phyloP scores from a whole-genome alignment of 345 rosid genomes.

The Eucalyptus pumila region DNA sequence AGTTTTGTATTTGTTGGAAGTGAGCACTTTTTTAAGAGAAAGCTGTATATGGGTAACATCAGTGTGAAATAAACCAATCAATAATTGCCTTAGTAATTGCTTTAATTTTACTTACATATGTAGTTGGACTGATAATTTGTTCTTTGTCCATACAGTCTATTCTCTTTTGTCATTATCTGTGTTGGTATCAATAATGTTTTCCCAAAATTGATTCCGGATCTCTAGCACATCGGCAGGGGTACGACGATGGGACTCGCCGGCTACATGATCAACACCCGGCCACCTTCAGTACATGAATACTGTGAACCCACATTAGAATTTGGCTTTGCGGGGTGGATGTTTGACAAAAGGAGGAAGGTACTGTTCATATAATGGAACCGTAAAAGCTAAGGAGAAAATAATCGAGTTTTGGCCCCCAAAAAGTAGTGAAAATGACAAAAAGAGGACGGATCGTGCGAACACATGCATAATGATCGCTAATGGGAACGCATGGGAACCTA shows the following conservation, averaged over 20 bases:
- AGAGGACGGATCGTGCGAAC: neutral
- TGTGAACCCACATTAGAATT: neutral
- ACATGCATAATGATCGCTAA: neutral
- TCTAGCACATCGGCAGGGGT: neutral
- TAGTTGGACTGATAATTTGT: neutral
- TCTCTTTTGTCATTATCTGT: neutral
- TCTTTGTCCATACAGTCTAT: neutral
- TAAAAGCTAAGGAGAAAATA: neutral
- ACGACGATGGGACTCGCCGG: neutral
- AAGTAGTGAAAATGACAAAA: neutral
- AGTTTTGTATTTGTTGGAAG: neutral
- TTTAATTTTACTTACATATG: neutral
- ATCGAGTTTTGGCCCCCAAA: neutral
- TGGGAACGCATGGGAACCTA: neutral
- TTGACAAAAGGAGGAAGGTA: neutral
- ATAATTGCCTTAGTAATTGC: neutral
- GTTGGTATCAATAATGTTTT: neutral
- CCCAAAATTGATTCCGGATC: neutral
- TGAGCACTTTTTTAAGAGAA: neutral
- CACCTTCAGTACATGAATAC: neutral
- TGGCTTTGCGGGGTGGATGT: neutral
- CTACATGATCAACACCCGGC: neutral
- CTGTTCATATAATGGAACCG: neutral
- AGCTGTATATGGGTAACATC: neutral
- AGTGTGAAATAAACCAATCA: neutral